These are phyloP conservation scores for Aspergillus amoenus DNA, from an alignment of 2,329 filamentous ascomycete species.

Conservation along the genomic window DNA sequence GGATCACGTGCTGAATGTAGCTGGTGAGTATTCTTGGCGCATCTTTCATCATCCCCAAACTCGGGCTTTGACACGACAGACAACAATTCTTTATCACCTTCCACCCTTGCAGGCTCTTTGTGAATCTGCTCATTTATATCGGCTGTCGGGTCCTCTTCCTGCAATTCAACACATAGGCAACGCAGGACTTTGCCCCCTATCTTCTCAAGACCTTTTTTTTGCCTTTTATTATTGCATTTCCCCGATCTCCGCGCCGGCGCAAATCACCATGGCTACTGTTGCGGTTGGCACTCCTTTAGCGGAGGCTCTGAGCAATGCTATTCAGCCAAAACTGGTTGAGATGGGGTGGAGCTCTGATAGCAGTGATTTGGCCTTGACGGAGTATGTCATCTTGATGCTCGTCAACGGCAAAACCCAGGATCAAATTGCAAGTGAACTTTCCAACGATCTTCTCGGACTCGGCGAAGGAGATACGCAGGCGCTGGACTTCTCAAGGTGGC, in stretches of 20 bases:
- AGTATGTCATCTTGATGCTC: slow-evolving; percentile 97
- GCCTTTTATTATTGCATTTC: background rate
- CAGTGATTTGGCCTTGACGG: slow-evolving; percentile 78
- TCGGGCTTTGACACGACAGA: slow-evolving; percentile 5
- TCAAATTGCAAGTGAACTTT: slow-evolving; percentile 83
- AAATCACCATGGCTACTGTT: slow-evolving; percentile 68
- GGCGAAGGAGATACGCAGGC: slow-evolving; percentile 80
- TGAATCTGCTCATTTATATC: background rate
- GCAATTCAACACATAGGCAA: background rate
- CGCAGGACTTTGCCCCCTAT: background rate
- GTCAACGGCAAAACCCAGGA: slow-evolving; percentile 91
- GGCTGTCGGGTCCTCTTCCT: background rate
- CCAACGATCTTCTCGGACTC: slow-evolving; percentile 80
- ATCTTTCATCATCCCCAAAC: slow-evolving; percentile 22
- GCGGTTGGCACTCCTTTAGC: slow-evolving; percentile 78
- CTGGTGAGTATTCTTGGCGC: slow-evolving; percentile 13
- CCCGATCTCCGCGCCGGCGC: slow-evolving; percentile 7
- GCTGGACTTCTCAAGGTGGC: slow-evolving; percentile 81
- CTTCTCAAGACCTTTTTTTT: background rate
- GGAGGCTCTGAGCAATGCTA: slow-evolving; percentile 74
- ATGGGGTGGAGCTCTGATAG: slow-evolving; percentile 87
- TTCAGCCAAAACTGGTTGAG: slow-evolving; percentile 89
- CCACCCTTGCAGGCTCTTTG: background rate
- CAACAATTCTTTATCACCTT: slow-evolving; percentile 6
- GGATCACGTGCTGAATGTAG: slow-evolving; percentile 15